Base-by-base conservation (phyloP, 2,329 filamentous ascomycete species). In the Fusarium vanettenii region DNA sequence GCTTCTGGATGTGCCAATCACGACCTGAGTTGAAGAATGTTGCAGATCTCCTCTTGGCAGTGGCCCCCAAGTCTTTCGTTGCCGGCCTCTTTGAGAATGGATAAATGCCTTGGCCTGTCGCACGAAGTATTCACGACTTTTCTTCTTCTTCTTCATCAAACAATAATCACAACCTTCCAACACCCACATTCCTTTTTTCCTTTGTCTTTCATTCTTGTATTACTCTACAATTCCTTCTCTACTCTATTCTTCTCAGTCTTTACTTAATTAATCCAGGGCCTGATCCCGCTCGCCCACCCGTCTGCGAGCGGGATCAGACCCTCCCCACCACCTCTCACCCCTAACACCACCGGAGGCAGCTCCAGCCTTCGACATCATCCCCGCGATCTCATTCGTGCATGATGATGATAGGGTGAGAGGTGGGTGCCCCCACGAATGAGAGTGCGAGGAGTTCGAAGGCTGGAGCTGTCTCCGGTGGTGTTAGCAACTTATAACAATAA, bases 1-100 rank as follows among this genome's bases (percentile, higher is more conserved):
- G 22, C 55, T 56, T 72, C 70, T 66, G 59, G 61, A 45, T 29
- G 60, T 57, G n/a, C 70, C 70, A 72, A 72, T 72, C 13, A 52
- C 48, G 18, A n/a, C 48, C 5, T 52, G 48, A 13, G 6, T 29
- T 29, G 6, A 6, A 13, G 6, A 27, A 52, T 11, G 18, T 16
- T 52, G 48, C 48, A 52, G 27, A n/a, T 52, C 25, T 29, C 25
- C 25, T 52, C 48, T 52, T 29, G 25, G 48, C 25, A 29, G n/a
- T 52, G 16, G 14, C 43, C 43, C 43, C 43, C 43, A 18, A 16
- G 8, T 7, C 27, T 29, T 52, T 27, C 48, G 25, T 52, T 52
- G 7, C 48, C 48, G 48, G 48, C 48, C 48, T n/a, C 48, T 52
- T n/a, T 52, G 16, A 10, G 6, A 41, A 50, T 35, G 60, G 14